Conservation (phyloP, 257 asterid species). For the Salvia miltiorrhiza region DNA sequence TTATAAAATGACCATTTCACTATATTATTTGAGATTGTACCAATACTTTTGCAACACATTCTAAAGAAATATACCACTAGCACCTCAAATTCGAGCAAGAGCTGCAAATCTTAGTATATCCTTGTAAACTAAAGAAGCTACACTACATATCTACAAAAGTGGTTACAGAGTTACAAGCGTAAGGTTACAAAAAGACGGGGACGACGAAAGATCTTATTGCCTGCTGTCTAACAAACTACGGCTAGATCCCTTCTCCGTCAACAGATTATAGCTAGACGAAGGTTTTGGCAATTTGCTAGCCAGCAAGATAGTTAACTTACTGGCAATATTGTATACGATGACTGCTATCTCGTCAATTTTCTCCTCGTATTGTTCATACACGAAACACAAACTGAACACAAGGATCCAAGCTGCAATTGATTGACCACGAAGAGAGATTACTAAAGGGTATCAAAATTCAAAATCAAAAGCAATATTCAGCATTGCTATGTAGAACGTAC, state of each 20-base stretch:
- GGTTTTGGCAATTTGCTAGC: constrained; percentile 28
- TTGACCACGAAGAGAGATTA: constrained; percentile 11
- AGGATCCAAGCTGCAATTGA: constrained; percentile 59
- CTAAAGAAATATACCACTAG: background rate
- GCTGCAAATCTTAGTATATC: background rate
- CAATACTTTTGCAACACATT: background rate
- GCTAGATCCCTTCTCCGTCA: constrained; percentile 21
- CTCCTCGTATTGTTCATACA: constrained; percentile 86
- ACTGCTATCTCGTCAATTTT: constrained; percentile 50
- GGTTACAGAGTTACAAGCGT: constrained; percentile 24
- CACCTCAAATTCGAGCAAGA: constrained; percentile 4
- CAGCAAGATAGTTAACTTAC: constrained; percentile 12
- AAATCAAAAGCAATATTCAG: constrained; percentile 1
- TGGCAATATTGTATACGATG: constrained; percentile 17
- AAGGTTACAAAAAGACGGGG: constrained; percentile 14
- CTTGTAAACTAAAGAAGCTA: constrained; percentile 21
- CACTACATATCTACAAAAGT: constrained; percentile 29
- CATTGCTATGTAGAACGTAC: constrained; percentile 36
- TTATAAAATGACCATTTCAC: background rate
- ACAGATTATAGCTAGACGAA: background rate
- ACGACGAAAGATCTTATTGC: constrained; percentile 6
- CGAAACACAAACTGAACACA: constrained; percentile 61
- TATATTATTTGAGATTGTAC: background rate
- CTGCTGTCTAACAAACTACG: constrained; percentile 15
- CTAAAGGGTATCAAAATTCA: background rate